phyloP scores from a whole-genome alignment of 73 alveolate genomes.

The Paramecium biaurelia region DNA sequence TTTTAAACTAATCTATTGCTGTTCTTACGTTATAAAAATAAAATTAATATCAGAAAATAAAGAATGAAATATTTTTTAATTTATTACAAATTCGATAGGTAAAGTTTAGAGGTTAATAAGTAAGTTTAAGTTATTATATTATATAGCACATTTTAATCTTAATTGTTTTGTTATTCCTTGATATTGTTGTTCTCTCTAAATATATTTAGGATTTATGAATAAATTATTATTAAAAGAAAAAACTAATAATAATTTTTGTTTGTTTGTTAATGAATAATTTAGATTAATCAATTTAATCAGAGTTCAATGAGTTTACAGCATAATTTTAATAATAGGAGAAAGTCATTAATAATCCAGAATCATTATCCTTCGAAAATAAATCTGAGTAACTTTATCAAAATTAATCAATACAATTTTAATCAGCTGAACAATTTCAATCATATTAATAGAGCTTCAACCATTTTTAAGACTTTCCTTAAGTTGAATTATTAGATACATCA shows the following conservation, averaged over 20 bases:
- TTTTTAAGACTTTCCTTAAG: not conserved
- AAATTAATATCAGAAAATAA: too few species aligned
- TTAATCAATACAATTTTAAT: not conserved
- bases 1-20: not conserved
- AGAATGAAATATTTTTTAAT: too few species aligned
- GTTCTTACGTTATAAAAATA: too few species aligned
- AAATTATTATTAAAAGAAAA: not conserved
- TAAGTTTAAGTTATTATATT: too few species aligned
- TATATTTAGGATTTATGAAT: not conserved
- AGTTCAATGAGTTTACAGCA: not conserved
- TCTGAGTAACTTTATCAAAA: not conserved
- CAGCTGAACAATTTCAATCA: not conserved
- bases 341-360: conserved; percentile 18
- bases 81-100: too few species aligned
- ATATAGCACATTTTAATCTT: too few species aligned
- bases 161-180: not conserved
- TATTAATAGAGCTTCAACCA: not conserved
- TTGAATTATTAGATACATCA: not conserved
- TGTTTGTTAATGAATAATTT: conserved; percentile 14
- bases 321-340: not conserved
- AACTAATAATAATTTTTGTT: not conserved
- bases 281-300: not conserved
- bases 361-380: not conserved
- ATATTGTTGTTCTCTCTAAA: too few species aligned
- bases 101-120: too few species aligned